phyloP scores from a whole-genome alignment of 2,329 filamentous ascomycete genomes.

The Botrytis cinerea region DNA sequence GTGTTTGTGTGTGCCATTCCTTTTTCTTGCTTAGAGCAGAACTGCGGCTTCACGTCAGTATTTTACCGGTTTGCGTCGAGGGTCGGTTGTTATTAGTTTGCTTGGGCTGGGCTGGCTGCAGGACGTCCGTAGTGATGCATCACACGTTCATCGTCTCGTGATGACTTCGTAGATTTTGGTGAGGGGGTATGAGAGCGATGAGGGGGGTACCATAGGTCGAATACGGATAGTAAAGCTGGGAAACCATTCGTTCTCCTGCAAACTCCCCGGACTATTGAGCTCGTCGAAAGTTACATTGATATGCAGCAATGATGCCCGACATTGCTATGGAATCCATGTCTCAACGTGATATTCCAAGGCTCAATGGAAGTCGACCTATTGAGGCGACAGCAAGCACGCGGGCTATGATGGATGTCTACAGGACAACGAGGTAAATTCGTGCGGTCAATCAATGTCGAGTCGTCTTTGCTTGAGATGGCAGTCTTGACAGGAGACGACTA shows the following conservation, averaged over 20 bases:
- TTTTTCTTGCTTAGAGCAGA: background rate
- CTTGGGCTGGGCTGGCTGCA: too few species aligned
- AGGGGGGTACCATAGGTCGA: background rate
- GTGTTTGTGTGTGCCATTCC: background rate
- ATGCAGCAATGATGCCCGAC: background rate
- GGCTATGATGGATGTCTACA: background rate
- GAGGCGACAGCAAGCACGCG: background rate
- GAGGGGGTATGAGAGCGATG: background rate
- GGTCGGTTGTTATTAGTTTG: background rate
- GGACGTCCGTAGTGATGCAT: background rate
- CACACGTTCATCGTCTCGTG: background rate
- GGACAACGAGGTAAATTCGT: background rate
- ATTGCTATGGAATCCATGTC: background rate
- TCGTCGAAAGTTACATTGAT: background rate
- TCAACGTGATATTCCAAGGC: background rate
- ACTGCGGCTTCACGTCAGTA: background rate
- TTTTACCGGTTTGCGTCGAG: background rate
- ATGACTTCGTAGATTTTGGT: background rate
- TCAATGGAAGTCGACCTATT: too few species aligned
- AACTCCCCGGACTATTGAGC: background rate
- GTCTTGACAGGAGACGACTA: background rate
- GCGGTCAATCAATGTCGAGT: background rate
- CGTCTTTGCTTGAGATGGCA: background rate
- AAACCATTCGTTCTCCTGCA: background rate
- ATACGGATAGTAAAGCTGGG: background rate